phyloP scores from a whole-genome alignment of 352 stramenopile species.

The Phytophthora pistaciae region DNA sequence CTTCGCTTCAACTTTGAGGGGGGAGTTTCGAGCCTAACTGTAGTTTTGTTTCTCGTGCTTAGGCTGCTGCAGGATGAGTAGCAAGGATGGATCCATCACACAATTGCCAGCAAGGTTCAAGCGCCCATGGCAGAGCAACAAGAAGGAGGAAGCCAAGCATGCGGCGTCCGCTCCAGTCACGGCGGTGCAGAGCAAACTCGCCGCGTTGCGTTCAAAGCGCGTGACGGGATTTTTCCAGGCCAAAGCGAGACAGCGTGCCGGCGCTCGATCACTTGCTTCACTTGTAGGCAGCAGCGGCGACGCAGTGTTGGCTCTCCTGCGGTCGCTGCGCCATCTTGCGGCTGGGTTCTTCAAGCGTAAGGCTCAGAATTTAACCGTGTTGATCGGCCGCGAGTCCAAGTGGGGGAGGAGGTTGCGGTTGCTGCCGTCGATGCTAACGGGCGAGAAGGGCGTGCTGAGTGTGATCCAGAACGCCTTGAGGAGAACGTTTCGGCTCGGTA shows the following conservation, averaged over 20 bases:
- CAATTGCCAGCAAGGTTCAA: slow-evolving; percentile 33
- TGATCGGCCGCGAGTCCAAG: slow-evolving; percentile 18
- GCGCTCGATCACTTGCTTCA: slow-evolving; percentile 15
- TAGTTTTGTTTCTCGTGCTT: slow-evolving; percentile 4
- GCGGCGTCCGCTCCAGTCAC: neutral
- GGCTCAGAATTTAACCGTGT: slow-evolving; percentile 1
- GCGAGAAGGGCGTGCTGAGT: slow-evolving; percentile 20
- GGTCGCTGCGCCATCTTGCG: slow-evolving; percentile 23
- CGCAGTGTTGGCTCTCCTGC: slow-evolving; percentile 18
- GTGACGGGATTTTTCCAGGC: slow-evolving; percentile 24
- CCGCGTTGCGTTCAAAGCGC: slow-evolving; percentile 31
- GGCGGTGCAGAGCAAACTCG: slow-evolving; percentile 17
- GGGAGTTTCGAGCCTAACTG: slow-evolving; percentile 20
- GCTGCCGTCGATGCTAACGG: slow-evolving; percentile 17
- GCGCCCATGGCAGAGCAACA: slow-evolving; percentile 16
- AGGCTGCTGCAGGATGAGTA: slow-evolving; percentile 18
- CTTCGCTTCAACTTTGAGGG: slow-evolving; percentile 15
- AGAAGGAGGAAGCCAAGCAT: slow-evolving; percentile 21
- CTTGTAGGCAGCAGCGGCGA: slow-evolving; percentile 1
- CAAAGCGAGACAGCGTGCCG: slow-evolving; percentile 26
- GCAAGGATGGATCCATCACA: slow-evolving; percentile 21
- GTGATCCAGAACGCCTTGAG: slow-evolving; percentile 24
- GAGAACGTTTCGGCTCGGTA: slow-evolving; percentile 17
- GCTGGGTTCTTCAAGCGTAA: slow-evolving; percentile 13
- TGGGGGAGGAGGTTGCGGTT: slow-evolving; percentile 20